Base-by-base conservation (phyloP, 495 filamentous ascomycete genomes). In the Usnea hakonensis region DNA sequence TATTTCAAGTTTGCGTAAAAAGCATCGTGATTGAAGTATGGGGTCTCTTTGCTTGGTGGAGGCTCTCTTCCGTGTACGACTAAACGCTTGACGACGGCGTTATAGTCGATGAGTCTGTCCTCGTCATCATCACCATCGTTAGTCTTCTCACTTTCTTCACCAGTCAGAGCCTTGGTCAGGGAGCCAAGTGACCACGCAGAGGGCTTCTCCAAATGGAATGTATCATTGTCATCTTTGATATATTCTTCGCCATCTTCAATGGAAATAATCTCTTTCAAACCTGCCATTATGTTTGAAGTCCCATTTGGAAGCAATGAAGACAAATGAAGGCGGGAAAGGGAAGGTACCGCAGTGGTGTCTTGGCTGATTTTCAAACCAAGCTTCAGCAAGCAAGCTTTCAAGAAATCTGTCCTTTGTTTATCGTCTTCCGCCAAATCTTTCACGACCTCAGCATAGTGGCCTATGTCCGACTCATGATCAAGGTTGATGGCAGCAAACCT, bases 401-500 rank as follows among this genome's bases (percentile, higher is more conserved):
- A 70, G 68, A 97, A 97, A 50, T 80, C 81, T 26, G 82, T 81
- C 38, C 94, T 82, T 21, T 80, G 74, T 32, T 79, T 79, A 62
- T 97, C 90, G 60, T 92, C 88, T 6, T 77, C 81, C n/a, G 80
- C 72, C 23, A 97, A 74, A 3, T 79, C 81, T 30, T 89, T 81
- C 23, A 97, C 80, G 1, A 91, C 68, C 8, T 85, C 76, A 17
- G 80, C 76, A 69, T 90, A 95, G 11, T 83, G 84, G 0, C 85
- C 81, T 1, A 86, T 77, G 7, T 81, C 79, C 23, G 80, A 74
- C 2, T 86, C 79, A 17, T 76, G 81, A 61, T 86, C 79, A 5
- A 97, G 83, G 67, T 95, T 96, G 41, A 76, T 80, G 10, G 87
- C 84, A 5, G 91, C 88, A 72, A 98, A 98, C 69, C 91, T 96